Evolutionary conservation across 1,284 basidiomycete species (phyloP), one percentile per base, ranked within the genome.

Genomic region (Trichosporon faecale): DNA sequence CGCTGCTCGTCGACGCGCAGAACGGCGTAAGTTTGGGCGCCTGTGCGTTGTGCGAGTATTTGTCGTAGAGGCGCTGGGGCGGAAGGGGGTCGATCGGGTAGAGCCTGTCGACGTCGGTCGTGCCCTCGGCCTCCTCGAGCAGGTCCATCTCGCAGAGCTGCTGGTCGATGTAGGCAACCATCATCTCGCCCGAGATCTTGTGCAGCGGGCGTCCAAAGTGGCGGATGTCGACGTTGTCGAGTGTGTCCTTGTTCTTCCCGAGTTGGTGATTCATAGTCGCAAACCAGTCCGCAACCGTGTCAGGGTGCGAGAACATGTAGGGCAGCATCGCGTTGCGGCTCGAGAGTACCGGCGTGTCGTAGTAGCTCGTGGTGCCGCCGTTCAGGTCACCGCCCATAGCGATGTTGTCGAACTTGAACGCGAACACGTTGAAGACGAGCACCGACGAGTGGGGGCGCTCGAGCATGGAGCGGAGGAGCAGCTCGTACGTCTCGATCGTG

Each of bases 61-160:
- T 64, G 49, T 23, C 64, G 46, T 67, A 35, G 37, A 68, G 16
- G 27, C 60, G 61, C 11, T 29, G 14, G 1, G 49, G 52, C 3
- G 64, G 77, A 3, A 81, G 31, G 2, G 72, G 72, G n/a, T 72
- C 68, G 5, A 74, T 7, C 11, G 76, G 75, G 66, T 78, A 78
- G 27, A 76, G 67, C 25, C 55, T 64, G 49, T 78, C 76, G 29
- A 70, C 37, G 67, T 70, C 37, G 18, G 65, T 40, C 31, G 25
- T 57, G 46, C 69, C 70, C 16, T 72, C 64, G 25, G 65, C 68
- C 25, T 72, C 68, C 69, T 77, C 76, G 37, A 74, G 71, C 8
- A 64, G 44, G 49, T 78, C 76, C 78, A 82, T 80, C 68, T 81
- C 77, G 69, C 80, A 81, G 7, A 80, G 70, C 65, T 82, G 80